Base-by-base conservation (phyloP, 148 eudicot species). In the Dianthus caryophyllus region DNA sequence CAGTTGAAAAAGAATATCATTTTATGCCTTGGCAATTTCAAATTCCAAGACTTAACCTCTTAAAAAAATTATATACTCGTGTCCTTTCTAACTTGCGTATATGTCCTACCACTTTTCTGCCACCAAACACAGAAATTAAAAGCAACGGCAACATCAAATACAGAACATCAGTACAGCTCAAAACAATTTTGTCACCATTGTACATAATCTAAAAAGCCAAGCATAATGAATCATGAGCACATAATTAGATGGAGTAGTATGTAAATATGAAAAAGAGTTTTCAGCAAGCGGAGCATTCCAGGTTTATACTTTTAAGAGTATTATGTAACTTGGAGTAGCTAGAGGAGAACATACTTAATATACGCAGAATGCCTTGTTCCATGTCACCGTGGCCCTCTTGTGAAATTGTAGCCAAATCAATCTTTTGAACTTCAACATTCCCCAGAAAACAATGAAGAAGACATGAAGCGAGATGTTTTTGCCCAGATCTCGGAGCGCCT, bases 361-460 rank as follows among this genome's bases (percentile, higher is more conserved):
- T 78, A 66, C 68, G 87, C 51, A 85, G 83, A 60, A 93, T 74
- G 76, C 98, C 98, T 72, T 83, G 91, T 46, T 80, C 75, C 69
- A 80, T 58, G 67, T 89, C 90, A 51, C 96, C 98, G 66, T 79
- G 85, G 56, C 98, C 98, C 76, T 87, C 95, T 73, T 85, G 96
- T 44, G 95, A 83, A 74, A 93, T 80, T 58, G 96, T 85, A 61
- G 98, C 96, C 84, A 86, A 77, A 86, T 93, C 98, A 76, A 93
- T 69, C 81, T 89, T 93, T 51, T 77, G 87, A n/a, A 87, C 72
- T 71, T 89, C 95, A 58, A 78, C 64, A 69, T 78, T 87, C 22
- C 98, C 98, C 69, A 82, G 76, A 78, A 87, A 93, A 77, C 85
- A 87, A 65, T 89, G 85, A 55, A 93, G 90, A 80, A 93, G 81